Base-by-base conservation (phyloP, 1,284 basidiomycete genomes). In the Porodaedalea pini region DNA sequence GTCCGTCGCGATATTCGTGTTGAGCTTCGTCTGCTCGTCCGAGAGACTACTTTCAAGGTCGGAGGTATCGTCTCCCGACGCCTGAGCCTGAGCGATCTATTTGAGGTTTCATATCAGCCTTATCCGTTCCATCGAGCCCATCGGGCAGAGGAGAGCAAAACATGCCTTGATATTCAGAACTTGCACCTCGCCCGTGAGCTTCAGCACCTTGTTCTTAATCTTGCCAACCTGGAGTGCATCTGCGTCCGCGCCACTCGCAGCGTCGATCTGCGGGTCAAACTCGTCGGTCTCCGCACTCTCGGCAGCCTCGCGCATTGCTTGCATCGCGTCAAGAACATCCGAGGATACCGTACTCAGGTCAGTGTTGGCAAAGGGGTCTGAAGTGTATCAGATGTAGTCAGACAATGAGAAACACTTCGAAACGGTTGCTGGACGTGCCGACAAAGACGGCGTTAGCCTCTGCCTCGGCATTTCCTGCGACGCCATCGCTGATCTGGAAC, bases 131-230 rank as follows among this genome's bases (percentile, higher is more conserved):
- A 23, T 4, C 21, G 3, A 44, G 5, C 10, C 11, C n/a, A n/a
- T n/a, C n/a, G 29, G 34, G 17, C 13, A 39, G 3, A 23, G n/a
- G 21, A n/a, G 10, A 39, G n/a, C 7, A 27, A 34, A 6, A 50
- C 48, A 21, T 61, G 51, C 45, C 55, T 76, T 67, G 67, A 77
- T 78, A 56, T 74, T 70, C 13, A 75, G 61, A 36, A 65, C 73
- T 63, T 75, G 73, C 19, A 72, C 66, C 60, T 72, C 69, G 31
- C 72, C 77, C 19, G 75, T 75, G 51, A 79, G 67, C 68, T 80
- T 80, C 37, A 80, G 65, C 27, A 79, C 78, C 70, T 80, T 79
- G 72, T 80, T 79, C 73, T 58, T 58, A 10, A 58, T 58, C 50
- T 58, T 58, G 6, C 56, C 56, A 36, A 53, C 56, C 23, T 58